phyloP scores from a whole-genome alignment of 2,329 filamentous ascomycete genomes.

The Colletotrichum musae region DNA sequence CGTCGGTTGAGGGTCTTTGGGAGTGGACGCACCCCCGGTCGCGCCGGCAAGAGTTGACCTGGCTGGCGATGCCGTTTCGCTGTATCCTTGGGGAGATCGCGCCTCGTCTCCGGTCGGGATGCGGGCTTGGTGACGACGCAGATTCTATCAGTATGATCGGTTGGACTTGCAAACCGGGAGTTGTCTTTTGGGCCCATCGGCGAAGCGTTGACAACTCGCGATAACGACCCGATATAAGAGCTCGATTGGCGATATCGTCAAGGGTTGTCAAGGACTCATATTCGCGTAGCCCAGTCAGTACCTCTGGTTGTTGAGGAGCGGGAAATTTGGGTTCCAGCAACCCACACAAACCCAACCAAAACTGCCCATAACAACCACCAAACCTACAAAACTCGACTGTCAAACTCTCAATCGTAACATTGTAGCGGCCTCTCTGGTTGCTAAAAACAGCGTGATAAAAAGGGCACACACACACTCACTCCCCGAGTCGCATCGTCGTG shows the following conservation, averaged over 20 bases:
- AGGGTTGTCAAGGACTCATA: no score
- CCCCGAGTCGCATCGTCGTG: conserved; percentile 12
- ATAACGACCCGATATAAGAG: no score
- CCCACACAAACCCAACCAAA: background rate
- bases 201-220: background rate
- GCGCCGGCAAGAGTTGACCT: conserved; percentile 19
- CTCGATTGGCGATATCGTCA: no score
- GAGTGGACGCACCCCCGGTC: background rate
- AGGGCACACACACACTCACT: background rate
- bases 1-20: background rate
- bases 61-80: background rate
- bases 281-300: no score
- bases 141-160: background rate
- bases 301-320: no score
- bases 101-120: conserved; percentile 21
- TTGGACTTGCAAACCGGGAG: background rate
- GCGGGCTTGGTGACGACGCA: conserved; percentile 5
- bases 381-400: no score
- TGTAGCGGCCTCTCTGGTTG: background rate
- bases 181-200: background rate
- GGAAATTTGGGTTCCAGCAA: no score
- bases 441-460: background rate
- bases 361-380: background rate
- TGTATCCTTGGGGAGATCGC: conserved; percentile 10
- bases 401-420: no score